Base-by-base conservation (phyloP, 2,329 filamentous ascomycete genomes). In the Monilinia fructigena region DNA sequence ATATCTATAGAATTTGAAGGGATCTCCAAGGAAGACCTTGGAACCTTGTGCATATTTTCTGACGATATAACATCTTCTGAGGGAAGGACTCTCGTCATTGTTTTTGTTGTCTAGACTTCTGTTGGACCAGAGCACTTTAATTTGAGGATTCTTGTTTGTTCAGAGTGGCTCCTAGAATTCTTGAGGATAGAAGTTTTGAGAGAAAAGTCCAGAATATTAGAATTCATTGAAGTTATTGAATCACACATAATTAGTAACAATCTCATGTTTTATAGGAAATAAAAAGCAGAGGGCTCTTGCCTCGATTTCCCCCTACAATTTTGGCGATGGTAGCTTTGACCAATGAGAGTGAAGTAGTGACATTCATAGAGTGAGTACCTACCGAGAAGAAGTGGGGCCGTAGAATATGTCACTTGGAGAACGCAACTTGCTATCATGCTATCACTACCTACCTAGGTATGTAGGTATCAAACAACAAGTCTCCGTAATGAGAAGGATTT, bases 51-150 rank as follows among this genome's bases (percentile, higher is more conserved):
- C 31, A 8, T 52, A 11, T 47, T 14, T 23, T 48, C 12, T 35
- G 42, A 45, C 8, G 42, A 6, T 26, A 35, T 28, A 2, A 59
- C 26, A 26, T 50, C 20, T 50, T 50, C 58, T 4, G 45, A 60
- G 14, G 58, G 28, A 35, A 61, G 45, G 31, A 61, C 58, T 61
- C 38, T 40, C n/a, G 58, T 8, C 58, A 61, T 61, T n/a, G 2
- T 42, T 16, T 14, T 42, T 42, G 14, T 50, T 50, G n/a, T 26
- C 7, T 61, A 38, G 45, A 38, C 14, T 20, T 50, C 20, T 18
- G 1, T 20, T 50, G 14, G 2, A 50, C 14, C 31, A 40, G 16
- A 60, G 38, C 4, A 18, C 8, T 60, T 40, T 26, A n/a, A 50
- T 60, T 40, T 26, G 31, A 50, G 18, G 42, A 23, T 12, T 50